Evolutionary conservation across 352 stramenopile species (phyloP).

Genomic region (Elongisporangium prolatum): DNA sequence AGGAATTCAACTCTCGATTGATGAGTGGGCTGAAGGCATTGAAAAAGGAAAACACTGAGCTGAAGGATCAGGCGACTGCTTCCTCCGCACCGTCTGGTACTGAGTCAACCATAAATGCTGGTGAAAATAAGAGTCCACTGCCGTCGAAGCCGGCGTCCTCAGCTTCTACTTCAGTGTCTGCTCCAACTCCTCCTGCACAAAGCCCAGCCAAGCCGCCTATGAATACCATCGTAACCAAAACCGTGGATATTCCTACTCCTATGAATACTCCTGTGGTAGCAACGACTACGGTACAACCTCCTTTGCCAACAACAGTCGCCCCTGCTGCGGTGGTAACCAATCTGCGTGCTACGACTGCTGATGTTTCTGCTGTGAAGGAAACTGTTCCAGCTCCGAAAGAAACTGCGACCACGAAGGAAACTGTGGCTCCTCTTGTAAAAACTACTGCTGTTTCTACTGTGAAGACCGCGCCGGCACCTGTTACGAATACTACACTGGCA

Average conservation of each 20-base stretch:
- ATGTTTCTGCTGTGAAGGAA: neutral
- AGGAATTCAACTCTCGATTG: slow-evolving; percentile 68
- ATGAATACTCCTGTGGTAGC: neutral
- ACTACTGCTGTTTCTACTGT: neutral
- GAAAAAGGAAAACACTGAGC: slow-evolving; percentile 73
- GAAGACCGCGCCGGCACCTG: neutral
- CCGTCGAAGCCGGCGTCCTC: slow-evolving; percentile 7
- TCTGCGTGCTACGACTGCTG: neutral
- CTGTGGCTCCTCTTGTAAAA: neutral
- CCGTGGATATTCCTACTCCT: neutral
- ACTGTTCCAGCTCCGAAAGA: too few relatives aligned
- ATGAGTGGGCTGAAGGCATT: slow-evolving; percentile 64
- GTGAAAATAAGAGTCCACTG: slow-evolving; percentile 1
- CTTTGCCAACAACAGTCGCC: neutral
- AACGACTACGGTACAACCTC: neutral
- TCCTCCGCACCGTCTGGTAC: neutral
- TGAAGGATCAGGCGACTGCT: slow-evolving; percentile 44
- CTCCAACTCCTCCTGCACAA: neutral
- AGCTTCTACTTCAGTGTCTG: neutral
- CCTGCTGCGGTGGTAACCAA: neutral
- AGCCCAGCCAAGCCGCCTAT: neutral
- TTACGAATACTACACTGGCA: neutral
- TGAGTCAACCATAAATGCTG: slow-evolving; percentile 8
- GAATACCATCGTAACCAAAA: neutral
- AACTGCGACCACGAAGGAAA: too few relatives aligned